phyloP scores from a whole-genome alignment of 176 grass and related monocot species.

The Eragrostis nindensis region DNA sequence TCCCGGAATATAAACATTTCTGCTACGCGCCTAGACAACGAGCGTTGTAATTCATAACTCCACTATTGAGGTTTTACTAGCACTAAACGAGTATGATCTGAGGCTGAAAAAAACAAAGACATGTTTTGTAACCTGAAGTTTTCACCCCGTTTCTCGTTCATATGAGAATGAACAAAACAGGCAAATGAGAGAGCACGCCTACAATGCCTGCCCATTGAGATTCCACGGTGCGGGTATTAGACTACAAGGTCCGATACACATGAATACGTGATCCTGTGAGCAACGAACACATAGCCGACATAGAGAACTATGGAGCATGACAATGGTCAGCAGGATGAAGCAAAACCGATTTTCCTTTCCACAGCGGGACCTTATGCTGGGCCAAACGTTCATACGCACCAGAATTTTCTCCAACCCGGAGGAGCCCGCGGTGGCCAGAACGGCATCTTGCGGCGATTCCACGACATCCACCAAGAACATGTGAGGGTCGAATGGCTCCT shows the following conservation, averaged over 20 bases:
- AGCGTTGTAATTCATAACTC: too few species aligned
- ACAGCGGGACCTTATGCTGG: slow-evolving; percentile 1
- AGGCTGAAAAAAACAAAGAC: neutral
- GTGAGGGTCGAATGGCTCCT: slow-evolving; percentile 41
- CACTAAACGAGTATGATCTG: too few species aligned
- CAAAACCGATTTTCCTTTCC: neutral
- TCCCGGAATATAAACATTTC: too few species aligned
- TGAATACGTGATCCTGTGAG: neutral
- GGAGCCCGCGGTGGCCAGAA: neutral
- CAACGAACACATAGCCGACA: neutral
- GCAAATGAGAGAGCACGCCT: too few species aligned
- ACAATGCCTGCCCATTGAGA: too few species aligned
- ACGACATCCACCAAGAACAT: slow-evolving; percentile 37
- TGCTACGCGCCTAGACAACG: too few species aligned
- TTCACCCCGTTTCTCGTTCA: too few species aligned
- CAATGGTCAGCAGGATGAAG: neutral
- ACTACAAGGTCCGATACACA: neutral
- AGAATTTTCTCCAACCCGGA: neutral
- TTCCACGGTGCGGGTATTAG: too few species aligned
- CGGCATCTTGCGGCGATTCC: slow-evolving; percentile 8
- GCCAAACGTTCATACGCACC: neutral
- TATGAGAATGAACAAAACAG: too few species aligned
- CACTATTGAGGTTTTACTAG: too few species aligned
- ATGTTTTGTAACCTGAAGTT: too few species aligned
- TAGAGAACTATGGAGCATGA: neutral